Evolutionary conservation across 2,329 filamentous ascomycete genomes (phyloP), one percentile per base, ranked within the genome.

Genomic region (Curvularia eragrostidis): DNA sequence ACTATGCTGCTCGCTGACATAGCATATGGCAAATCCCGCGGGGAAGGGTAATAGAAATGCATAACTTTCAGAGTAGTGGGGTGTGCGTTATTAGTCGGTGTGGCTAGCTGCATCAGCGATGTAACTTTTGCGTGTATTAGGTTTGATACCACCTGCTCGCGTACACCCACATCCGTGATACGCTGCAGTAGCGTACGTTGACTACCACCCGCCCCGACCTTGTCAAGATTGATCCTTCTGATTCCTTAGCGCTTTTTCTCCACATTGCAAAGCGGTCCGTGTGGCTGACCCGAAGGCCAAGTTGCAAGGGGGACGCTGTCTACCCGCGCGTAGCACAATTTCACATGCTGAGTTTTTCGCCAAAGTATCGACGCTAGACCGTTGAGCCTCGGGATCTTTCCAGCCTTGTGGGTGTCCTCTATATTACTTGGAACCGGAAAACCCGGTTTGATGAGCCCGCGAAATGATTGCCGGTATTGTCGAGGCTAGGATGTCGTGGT

Each of bases 321-420:
- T 10, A 44, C 9, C 50, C 38, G 54, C 53, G 54, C 50, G 41
- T 46, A 8, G 28, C 41, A 43, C 28, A 36, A 48, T 54, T 36
- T 57, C 54, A 57, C 54, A 57, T 57, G 54, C 50, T 21, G 36
- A 38, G 44, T 30, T 48, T 23, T 36, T 48, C 15, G 4, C 15
- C 7, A 28, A 43, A 38, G 34, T 28, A 43, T 19, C 21, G 38
- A 36, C 36, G 54, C 43, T 57, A 52, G 43, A 34, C n/a, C 46
- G 38, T 26, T 64, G 56, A 53, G 49, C 59, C 61, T 62, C 59
- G 59, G 61, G 61, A 59, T 55, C 46, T 59, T 62, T 53, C 47
- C 59, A 64, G 47, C 28, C 47, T 51, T 57, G 51, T 52, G 47
- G 54, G 43, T 48, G 44, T 52, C 36, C 38, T 53, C 53, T 41